These are phyloP conservation scores for Fusarium odoratissimum DNA, from an alignment of 2,329 filamentous ascomycete species.

Conservation along the genomic window DNA sequence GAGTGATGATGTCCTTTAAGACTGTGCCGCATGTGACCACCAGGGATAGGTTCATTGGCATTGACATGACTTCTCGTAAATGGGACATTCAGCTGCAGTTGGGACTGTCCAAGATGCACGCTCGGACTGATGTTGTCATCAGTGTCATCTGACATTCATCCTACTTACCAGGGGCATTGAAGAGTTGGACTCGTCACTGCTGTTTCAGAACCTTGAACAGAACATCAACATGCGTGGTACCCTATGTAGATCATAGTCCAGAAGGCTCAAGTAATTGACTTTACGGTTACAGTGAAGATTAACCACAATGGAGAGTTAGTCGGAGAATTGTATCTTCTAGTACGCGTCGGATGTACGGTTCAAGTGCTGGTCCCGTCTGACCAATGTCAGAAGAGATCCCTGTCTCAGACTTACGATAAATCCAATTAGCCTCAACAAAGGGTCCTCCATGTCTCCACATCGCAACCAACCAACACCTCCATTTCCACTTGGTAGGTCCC, in stretches of 20 bases:
- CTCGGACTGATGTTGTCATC: not conserved
- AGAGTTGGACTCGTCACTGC: not conserved
- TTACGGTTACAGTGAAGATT: not conserved
- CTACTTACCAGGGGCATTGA: no score
- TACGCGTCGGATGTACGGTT: not conserved
- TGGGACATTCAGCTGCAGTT: not conserved
- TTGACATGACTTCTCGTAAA: not conserved
- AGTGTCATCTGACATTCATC: not conserved
- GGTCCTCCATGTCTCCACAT: not conserved
- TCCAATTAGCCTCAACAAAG: not conserved
- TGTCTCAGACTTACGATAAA: not conserved
- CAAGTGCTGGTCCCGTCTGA: not conserved
- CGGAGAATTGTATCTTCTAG: not conserved
- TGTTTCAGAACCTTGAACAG: not conserved
- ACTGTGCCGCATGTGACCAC: not conserved
- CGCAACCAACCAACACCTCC: not conserved
- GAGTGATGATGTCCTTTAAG: not conserved
- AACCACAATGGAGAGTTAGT: not conserved
- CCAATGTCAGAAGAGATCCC: not conserved
- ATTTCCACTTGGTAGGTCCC: not conserved
- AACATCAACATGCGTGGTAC: not conserved
- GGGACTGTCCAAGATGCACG: not conserved
- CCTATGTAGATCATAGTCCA: not conserved
- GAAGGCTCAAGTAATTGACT: fast-evolving
- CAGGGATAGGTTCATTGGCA: not conserved